phyloP scores from a whole-genome alignment of 1,284 basidiomycete genomes.

The Ceratobasidium sp. region DNA sequence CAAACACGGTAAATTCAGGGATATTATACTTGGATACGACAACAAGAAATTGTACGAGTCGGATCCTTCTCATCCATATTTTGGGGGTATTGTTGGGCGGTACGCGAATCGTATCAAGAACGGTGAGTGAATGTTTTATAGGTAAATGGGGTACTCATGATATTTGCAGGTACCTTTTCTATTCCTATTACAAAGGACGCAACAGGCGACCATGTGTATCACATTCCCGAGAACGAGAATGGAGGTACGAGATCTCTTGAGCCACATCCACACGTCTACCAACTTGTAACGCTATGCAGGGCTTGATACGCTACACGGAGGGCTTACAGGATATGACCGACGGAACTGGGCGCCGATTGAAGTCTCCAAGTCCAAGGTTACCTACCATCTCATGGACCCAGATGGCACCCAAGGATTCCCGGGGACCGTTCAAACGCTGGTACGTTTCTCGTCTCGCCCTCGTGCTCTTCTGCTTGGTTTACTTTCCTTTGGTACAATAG shows the following conservation, averaged over 20 bases:
- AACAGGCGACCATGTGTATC: slow-evolving; percentile 58
- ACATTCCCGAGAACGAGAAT: slow-evolving; percentile 60
- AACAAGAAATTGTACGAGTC: slow-evolving; percentile 56
- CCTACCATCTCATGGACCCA: slow-evolving; percentile 45
- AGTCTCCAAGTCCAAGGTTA: slow-evolving; percentile 41
- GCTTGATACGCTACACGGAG: slow-evolving; percentile 38
- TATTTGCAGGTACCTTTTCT: slow-evolving; percentile 58
- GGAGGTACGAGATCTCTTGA: slow-evolving; percentile 18
- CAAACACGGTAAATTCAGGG: slow-evolving; percentile 56
- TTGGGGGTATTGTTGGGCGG: slow-evolving; percentile 61
- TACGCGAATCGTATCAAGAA: slow-evolving; percentile 62
- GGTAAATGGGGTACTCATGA: not conserved
- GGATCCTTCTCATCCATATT: slow-evolving; percentile 60
- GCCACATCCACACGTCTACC: not conserved
- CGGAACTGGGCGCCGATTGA: slow-evolving; percentile 45
- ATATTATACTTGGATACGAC: slow-evolving; percentile 63
- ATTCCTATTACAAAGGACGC: slow-evolving; percentile 62
- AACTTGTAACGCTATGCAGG: slow-evolving; percentile 13
- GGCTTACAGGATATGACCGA: slow-evolving; percentile 45
- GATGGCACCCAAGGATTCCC: slow-evolving; percentile 47
- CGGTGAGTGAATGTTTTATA: slow-evolving; percentile 50
- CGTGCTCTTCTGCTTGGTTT: not conserved
- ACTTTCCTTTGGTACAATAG: slow-evolving; percentile 1
- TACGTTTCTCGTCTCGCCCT: not conserved
- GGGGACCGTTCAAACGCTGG: slow-evolving; percentile 42